Base-by-base conservation (phyloP, 2,329 filamentous ascomycete species). In the Lasiodiplodia citricola region DNA sequence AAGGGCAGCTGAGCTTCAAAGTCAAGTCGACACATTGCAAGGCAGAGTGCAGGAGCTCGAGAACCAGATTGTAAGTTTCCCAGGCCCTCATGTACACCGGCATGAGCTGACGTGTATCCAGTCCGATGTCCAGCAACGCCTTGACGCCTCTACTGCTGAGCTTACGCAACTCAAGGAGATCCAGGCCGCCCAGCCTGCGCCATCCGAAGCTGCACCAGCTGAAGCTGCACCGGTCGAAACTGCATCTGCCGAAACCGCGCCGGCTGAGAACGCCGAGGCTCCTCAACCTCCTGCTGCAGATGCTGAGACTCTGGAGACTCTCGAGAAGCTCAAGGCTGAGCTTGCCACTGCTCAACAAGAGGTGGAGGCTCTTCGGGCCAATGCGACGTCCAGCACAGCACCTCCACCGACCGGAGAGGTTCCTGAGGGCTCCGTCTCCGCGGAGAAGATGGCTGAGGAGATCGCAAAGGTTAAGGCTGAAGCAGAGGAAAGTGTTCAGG, bases 41-140 rank as follows among this genome's bases (percentile, higher is more conserved):
- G 25, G n/a, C 18, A 88, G 85, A 75, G 87, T 91, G 10, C 83
- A 85, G 3, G 89, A 91, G 72, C 86, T 87, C 57, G 90, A 93
- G 75, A 81, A 84, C 16, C 91, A 90, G 78, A 86, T 83, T 35
- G 79, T 78, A 77, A 75, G 79, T 75, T 62, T 66, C 63, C 5
- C 18, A 4, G 4, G 16, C 31, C 2, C 3, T 51, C 38, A 13
- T n/a, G 7, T 14, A 51, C 18, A 25, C 4, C 16, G 47, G 16
- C 18, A 38, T 4, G 23, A 23, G 38, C 64, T 67, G 76, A 72
- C 77, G 55, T 2, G 41, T 5, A 16, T 21, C 21, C 68, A 80
- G 78, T 74, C 72, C 44, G 79, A 84, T 67, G 74, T 83, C n/a
- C 79, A 81, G 67, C 74, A 78, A 58, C 76, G 74, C 25, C 77